These are phyloP conservation scores for Aspergillus homomorphus DNA, from an alignment of 495 filamentous ascomycete species.

Conservation along the genomic window DNA sequence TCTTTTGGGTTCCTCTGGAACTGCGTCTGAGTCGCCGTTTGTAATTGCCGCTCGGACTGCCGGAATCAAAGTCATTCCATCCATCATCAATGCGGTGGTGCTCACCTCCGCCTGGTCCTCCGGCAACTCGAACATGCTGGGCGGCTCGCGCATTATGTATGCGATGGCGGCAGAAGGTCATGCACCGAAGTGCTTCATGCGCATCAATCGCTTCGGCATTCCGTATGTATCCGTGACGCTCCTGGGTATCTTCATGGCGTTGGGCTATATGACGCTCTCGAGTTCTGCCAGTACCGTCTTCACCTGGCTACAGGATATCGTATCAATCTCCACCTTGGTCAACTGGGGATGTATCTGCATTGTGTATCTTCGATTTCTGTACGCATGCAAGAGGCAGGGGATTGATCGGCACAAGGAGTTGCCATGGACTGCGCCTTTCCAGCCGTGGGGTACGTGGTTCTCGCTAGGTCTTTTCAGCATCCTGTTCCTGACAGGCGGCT, in stretches of 20 bases:
- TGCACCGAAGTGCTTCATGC: constrained; percentile 42
- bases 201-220: constrained; percentile 58
- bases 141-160: constrained; percentile 44
- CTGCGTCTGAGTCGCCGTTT: constrained; percentile 46
- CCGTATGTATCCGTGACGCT: constrained; percentile 47
- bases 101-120: constrained; percentile 45
- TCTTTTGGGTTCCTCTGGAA: constrained; percentile 40
- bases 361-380: constrained; percentile 54
- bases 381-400: constrained; percentile 46
- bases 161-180: constrained; percentile 41
- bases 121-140: constrained; percentile 46
- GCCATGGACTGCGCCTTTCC: constrained; percentile 48
- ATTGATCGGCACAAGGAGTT: constrained; percentile 37
- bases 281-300: constrained; percentile 30
- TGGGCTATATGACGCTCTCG: constrained; percentile 34
- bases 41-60: constrained; percentile 48
- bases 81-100: constrained; percentile 50
- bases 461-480: constrained; percentile 47
- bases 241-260: constrained; percentile 6
- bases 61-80: constrained; percentile 41
- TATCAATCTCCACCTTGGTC: constrained; percentile 51
- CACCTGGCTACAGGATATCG: constrained; percentile 54
- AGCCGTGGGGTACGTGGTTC: constrained; percentile 31
- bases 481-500: constrained; percentile 56
- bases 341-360: constrained; percentile 54